Percentiles rank a stretch among this genome's conserved stretches.
Conservation (phyloP, 495 filamentous ascomycete species). For the Immersiella caudata region DNA sequence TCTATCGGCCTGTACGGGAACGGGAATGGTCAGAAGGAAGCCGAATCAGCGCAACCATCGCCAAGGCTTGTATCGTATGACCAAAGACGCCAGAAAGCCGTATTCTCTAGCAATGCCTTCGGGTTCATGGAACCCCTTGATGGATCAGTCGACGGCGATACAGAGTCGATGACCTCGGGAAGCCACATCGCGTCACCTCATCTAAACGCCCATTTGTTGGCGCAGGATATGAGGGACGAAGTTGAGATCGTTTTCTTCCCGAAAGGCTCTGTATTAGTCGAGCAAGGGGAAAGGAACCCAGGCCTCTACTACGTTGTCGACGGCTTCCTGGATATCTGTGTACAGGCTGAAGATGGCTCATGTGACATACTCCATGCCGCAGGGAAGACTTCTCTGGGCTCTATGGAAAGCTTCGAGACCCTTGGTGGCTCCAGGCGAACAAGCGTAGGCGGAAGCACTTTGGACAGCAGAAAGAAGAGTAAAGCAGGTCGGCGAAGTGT, state of each 20-base stretch:
- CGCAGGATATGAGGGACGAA: conserved; percentile 78
- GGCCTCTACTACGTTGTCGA: conserved; percentile 98
- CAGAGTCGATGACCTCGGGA: conserved; percentile 77
- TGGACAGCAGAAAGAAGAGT: conserved; percentile 26
- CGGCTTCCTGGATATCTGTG: conserved; percentile 91
- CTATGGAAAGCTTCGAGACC: conserved; percentile 40
- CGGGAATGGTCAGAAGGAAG: conserved; percentile 61
- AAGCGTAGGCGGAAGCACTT: conserved; percentile 28
- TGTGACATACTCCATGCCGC: conserved; percentile 41
- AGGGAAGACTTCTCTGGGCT: conserved; percentile 36
- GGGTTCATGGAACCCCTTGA: conserved; percentile 93
- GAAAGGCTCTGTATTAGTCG: conserved; percentile 91
- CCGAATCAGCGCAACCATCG: conserved; percentile 78
- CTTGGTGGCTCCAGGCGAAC: conserved; percentile 30
- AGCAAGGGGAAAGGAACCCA: conserved; percentile 93
- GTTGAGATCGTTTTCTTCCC: conserved; percentile 98
- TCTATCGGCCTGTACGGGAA: conserved; percentile 80
- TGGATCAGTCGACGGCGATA: conserved; percentile 76
- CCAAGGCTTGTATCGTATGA: conserved; percentile 86
- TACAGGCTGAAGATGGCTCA: conserved; percentile 41
- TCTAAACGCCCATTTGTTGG: conserved; percentile 57
- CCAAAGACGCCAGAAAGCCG: conserved; percentile 77
- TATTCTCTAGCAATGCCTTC: conserved; percentile 84
- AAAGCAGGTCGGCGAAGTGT: conserved; percentile 60
- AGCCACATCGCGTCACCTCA: conserved; percentile 47